Evolutionary conservation across 139 green algal species (phyloP), one percentile per base, ranked within the genome.

Genomic region (Spirogloea muscicola): DNA sequence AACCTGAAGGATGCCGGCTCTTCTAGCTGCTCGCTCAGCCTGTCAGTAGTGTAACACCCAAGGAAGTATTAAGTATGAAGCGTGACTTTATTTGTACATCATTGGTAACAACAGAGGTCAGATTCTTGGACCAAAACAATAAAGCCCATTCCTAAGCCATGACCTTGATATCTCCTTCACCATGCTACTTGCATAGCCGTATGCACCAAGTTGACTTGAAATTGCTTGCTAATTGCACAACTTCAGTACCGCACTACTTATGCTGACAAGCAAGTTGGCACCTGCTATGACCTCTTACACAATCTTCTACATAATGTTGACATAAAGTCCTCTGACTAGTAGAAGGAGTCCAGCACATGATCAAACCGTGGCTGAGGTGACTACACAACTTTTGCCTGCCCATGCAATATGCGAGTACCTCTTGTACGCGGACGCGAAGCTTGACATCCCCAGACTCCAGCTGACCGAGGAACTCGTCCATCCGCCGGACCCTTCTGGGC

Each of bases 381-480:
- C 43, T n/a, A 27, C 82, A 76, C 69, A 74, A n/a, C n/a, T n/a
- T n/a, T n/a, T n/a, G n/a, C n/a, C n/a, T n/a, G n/a, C n/a, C n/a
- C n/a, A n/a, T n/a, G n/a, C n/a, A n/a, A n/a, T n/a, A 79, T 63
- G 89, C 73, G 77, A 85, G 34, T 2, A 78, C 69, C 69, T 78
- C 72, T 10, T 73, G 63, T 16, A 79, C 93, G 2, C 94, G 84
- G 42, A 98, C 94, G 25, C 94, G 81, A 36, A 96, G 88, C 85
- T 98, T 98, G n/a, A 97, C 72, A 82, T 97, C 93, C 1, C 94
- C 94, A 27, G 76, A 55, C 86, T 96, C 90, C 74, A 79, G 40
- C 36, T 64, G 43, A 37, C 38, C 33, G 37, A 79, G 62, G 1
- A 72, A 10, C 38, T 61, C 72, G 63, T 79, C 72, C 58, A 79